Evolutionary conservation across 306 rosid genomes (phyloP).

Genomic region (Aeschynomene evenia): DNA sequence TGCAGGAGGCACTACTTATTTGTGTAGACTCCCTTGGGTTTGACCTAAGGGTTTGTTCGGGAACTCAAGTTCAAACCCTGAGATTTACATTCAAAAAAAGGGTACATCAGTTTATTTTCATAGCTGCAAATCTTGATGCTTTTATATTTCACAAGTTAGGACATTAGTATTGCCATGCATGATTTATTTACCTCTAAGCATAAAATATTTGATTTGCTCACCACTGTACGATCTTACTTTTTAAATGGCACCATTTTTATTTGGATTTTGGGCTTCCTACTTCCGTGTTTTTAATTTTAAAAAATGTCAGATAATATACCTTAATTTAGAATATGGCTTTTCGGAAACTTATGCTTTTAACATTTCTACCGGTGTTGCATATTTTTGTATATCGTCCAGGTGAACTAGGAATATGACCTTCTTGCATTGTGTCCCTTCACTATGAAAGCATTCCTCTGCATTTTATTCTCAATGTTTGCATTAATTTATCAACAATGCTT

Average conservation of each 20-base stretch:
- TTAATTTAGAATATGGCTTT: background rate
- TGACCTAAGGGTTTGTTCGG: slow-evolving; percentile 87
- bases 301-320: background rate
- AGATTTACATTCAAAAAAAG: slow-evolving; percentile 68
- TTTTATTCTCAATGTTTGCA: slow-evolving; percentile 24
- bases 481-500: no score
- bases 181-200: background rate
- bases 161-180: background rate
- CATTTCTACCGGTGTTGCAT: background rate
- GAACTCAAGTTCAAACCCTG: slow-evolving; percentile 88
- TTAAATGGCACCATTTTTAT: background rate
- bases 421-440: background rate
- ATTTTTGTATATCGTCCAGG: background rate
- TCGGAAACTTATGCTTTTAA: background rate
- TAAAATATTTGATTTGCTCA: background rate
- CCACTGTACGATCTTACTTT: background rate
- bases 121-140: background rate
- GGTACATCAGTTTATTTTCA: slow-evolving; percentile 45
- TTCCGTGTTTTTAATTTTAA: background rate
- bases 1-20: slow-evolving; percentile 84
- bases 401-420: background rate
- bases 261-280: background rate
- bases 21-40: slow-evolving; percentile 85
- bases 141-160: background rate
- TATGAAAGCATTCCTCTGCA: background rate